A percentile compares a stretch with the other conserved stretches of the same genome.
phyloP scores from a whole-genome alignment of 139 green algal genomes.

The Chlamydomonas sp. region DNA sequence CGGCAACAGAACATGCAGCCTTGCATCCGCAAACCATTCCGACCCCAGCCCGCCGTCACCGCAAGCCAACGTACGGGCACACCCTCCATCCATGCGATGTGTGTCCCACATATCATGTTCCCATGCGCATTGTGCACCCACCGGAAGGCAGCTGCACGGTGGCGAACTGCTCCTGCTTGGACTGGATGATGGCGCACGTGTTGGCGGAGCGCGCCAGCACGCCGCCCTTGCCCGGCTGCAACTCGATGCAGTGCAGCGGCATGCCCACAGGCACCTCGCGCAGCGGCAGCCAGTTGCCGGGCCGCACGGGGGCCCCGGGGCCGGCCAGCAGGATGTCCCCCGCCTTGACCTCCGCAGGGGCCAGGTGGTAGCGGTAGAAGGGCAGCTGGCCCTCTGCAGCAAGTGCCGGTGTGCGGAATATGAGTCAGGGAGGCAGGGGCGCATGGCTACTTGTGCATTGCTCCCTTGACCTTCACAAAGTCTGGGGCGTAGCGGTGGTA shows the following conservation, averaged over 20 bases:
- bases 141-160: slow-evolving; percentile 86
- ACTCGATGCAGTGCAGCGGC: slow-evolving; percentile 90
- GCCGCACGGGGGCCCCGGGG: slow-evolving; percentile 63
- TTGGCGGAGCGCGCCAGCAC: slow-evolving; percentile 82
- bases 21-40: too few relatives aligned
- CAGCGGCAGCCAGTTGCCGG: slow-evolving; percentile 84
- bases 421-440: too few relatives aligned
- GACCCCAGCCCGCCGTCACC: too few relatives aligned
- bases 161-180: slow-evolving; percentile 76
- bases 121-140: slow-evolving; percentile 26
- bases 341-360: slow-evolving; percentile 64
- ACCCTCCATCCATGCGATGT: too few relatives aligned
- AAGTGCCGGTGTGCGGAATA: neutral
- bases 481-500: too few relatives aligned
- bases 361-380: slow-evolving; percentile 82
- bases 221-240: slow-evolving; percentile 81
- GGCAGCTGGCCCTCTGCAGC: slow-evolving; percentile 28
- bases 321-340: slow-evolving; percentile 78
- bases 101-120: neutral
- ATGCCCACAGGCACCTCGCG: slow-evolving; percentile 64
- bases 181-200: slow-evolving; percentile 64
- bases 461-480: too few relatives aligned
- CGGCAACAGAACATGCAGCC: too few relatives aligned
- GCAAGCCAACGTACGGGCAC: too few relatives aligned
- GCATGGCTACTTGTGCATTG: too few relatives aligned